phyloP scores from a whole-genome alignment of 1,139 yeast genomes.

The Yamadazyma sp. region DNA sequence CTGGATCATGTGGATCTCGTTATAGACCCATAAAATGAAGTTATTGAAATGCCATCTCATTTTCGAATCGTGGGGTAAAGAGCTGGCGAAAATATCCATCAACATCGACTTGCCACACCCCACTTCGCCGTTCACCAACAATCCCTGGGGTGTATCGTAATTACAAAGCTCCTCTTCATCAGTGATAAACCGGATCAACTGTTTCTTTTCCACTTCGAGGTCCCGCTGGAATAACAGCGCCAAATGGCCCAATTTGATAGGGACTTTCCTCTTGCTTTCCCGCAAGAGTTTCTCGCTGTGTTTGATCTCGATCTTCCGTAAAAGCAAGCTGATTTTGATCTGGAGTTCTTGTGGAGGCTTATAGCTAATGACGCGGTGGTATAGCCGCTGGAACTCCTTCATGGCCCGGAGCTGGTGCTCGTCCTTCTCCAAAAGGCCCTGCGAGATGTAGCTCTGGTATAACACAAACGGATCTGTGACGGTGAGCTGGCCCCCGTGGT shows the following conservation, averaged over 20 bases:
- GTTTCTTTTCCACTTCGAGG: conserved; percentile 29
- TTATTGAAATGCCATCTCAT: conserved; percentile 72
- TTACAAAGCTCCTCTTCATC: conserved; percentile 65
- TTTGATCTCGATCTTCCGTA: conserved; percentile 47
- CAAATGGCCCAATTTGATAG: conserved; percentile 20
- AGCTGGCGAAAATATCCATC: conserved; percentile 68
- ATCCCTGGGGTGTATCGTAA: conserved; percentile 62
- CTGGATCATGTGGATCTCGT: conserved; percentile 59
- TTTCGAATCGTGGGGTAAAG: conserved; percentile 63
- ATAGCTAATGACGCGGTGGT: conserved; percentile 59
- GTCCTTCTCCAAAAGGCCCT: conserved; percentile 54
- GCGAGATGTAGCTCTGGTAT: conserved; percentile 53
- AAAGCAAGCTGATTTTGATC: conserved; percentile 46
- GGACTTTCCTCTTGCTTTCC: conserved; percentile 9
- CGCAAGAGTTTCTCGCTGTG: conserved; percentile 22
- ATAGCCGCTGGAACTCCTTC: conserved; percentile 63
- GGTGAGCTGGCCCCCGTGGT: conserved; percentile 23
- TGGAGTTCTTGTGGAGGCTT: conserved; percentile 53
- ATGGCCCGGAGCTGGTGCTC: conserved; percentile 61
- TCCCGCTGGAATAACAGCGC: conserved; percentile 25
- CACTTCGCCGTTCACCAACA: conserved; percentile 69
- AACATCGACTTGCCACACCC: conserved; percentile 78
- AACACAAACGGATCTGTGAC: conserved; percentile 65
- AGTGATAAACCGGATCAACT: conserved; percentile 48
- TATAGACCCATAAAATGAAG: conserved; percentile 67